Evolutionary conservation across 192 early-diverging fungal genomes (phyloP), one percentile per base, ranked within the genome.

Genomic region (Coemansia sp.): DNA sequence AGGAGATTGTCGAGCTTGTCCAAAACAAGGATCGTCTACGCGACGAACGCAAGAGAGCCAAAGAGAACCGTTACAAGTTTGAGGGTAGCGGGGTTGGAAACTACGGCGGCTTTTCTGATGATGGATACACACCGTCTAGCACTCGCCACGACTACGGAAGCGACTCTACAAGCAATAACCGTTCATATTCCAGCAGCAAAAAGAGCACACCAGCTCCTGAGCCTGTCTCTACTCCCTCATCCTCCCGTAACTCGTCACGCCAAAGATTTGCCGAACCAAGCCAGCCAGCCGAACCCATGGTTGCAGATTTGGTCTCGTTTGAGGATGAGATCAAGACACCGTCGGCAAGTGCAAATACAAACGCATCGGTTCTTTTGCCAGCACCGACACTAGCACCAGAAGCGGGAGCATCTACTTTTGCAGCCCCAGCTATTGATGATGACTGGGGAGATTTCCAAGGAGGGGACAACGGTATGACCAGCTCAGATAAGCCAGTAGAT

Each of bases 11-110:
- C 2, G 95, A 95, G 7, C 80, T 97, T 51, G 71, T 97, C 15
- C 84, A 85, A 37, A 87, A 92, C 73, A 87, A 86, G 58, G 87
- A 95, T 30, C 85, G 77, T 15, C 87, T 99, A 71, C 89, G 91
- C 34, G 84, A 84, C 12, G 96, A 99, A 72, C 87, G 96, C 16
- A 88, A 89, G 67, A 95, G 93, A 66, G 94, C 96, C 21, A 91
- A 90, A 70, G 87, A 88, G 25, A 99, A 94, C 77, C 87, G 91
- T 39, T 81, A 86, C 74, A 98, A 98, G 79, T 57, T 57, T 34
- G 55, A 57, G 18, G n/a, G 31, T 13, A 28, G 49, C 12, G 28
- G 28, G 23, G 31, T 34, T 57, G 31, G 55, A 4, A 10, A 18
- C 10, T 98, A 94, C 67, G 87, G 84, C 1, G 92, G 92, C 26